Conservation (phyloP, 2,329 filamentous ascomycete species). For the Colletotrichum sojae region DNA sequence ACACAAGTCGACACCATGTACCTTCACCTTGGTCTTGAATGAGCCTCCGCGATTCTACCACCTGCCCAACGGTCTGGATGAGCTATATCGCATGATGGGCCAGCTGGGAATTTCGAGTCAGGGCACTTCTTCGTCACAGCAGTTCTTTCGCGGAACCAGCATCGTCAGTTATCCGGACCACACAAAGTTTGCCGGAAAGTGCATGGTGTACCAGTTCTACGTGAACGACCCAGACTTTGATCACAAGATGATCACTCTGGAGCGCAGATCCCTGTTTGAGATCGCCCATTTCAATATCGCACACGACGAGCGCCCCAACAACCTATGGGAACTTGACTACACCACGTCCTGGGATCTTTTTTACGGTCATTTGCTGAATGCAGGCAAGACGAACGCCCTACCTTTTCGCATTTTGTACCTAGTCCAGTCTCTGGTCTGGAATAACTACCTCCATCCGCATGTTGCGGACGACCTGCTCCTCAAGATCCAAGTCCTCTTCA, state of each 20-base stretch:
- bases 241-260: conserved; percentile 37
- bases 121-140: not conserved
- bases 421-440: conserved; percentile 73
- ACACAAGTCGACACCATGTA: conserved; percentile 50
- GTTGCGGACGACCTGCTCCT: conserved; percentile 62
- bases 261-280: conserved; percentile 43
- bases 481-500: conserved; percentile 54
- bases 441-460: conserved; percentile 72
- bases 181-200: conserved; percentile 53
- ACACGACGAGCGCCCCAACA: conserved; percentile 4
- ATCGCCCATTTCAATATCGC: conserved; percentile 41
- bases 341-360: conserved; percentile 46
- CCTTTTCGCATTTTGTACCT: conserved; percentile 73
- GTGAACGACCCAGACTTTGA: conserved; percentile 47
- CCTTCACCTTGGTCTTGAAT: conserved; percentile 65
- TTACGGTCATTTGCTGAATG: conserved; percentile 1
- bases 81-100: not conserved
- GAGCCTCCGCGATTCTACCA: conserved; percentile 66
- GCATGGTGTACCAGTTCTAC: conserved; percentile 60
- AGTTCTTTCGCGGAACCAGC: conserved; percentile 8
- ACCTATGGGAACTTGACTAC: conserved; percentile 33
- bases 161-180: conserved; percentile 49
- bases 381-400: conserved; percentile 49
- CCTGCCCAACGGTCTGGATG: not conserved
- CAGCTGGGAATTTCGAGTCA: not conserved